These are phyloP conservation scores for Colletotrichum acutatum DNA, from an alignment of 2,329 filamentous ascomycete genomes.

Conservation along the genomic window DNA sequence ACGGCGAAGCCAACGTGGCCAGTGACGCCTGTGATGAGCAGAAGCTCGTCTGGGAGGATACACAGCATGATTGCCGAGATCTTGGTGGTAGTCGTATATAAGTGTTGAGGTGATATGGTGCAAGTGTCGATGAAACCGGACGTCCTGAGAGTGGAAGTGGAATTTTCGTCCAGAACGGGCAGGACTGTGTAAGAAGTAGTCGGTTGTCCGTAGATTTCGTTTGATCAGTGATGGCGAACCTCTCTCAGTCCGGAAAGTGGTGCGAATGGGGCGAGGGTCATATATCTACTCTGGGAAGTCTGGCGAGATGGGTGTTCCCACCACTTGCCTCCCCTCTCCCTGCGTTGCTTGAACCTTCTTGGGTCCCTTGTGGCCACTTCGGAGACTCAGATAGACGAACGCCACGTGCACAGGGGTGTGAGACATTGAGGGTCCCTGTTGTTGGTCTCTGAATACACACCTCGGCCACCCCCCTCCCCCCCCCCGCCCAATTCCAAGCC, in stretches of 20 bases:
- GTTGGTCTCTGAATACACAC: background rate
- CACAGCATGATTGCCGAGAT: constrained; percentile 24
- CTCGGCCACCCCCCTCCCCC: background rate
- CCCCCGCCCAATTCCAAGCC: background rate
- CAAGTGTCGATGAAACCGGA: background rate
- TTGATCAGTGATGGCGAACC: background rate
- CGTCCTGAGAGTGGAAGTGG: background rate
- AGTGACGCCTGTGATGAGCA: constrained; percentile 45
- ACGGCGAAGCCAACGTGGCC: constrained; percentile 46
- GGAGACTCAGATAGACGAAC: constrained; percentile 26
- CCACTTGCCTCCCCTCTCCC: constrained; percentile 8
- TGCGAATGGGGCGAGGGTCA: constrained; percentile 14
- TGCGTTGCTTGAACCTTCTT: constrained; percentile 9
- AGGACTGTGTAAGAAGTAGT: background rate
- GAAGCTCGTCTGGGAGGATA: constrained; percentile 29
- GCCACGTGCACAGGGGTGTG: constrained; percentile 25
- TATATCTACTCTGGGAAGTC: constrained; percentile 18
- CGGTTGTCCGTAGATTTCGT: background rate
- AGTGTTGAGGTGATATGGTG: background rate
- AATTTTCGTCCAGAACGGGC: constrained; percentile 9
- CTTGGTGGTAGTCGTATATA: background rate
- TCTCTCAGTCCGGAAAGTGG: constrained; percentile 5
- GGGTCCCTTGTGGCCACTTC: constrained; percentile 9
- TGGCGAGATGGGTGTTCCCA: background rate
- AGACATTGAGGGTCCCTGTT: background rate